Conservation (phyloP, 2,329 filamentous ascomycete species). For the Claviceps africana region DNA sequence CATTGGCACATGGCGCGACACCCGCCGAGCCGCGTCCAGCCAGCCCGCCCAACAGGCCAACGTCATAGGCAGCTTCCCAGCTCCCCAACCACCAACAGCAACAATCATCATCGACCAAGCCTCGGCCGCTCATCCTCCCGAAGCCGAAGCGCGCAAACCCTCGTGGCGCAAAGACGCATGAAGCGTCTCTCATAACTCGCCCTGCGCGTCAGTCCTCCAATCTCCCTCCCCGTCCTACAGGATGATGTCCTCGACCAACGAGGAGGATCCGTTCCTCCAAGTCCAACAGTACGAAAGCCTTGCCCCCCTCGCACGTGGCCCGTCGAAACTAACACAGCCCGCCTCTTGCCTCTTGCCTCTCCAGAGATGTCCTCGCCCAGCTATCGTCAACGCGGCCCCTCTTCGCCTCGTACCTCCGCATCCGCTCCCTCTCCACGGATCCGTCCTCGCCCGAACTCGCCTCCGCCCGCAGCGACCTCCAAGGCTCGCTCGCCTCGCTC, state of each 20-base stretch:
- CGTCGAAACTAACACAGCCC: neutral
- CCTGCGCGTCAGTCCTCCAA: no score
- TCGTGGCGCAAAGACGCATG: neutral
- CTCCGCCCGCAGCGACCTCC: slow-evolving; percentile 58
- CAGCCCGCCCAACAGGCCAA: no score
- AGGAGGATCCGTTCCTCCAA: slow-evolving; percentile 58
- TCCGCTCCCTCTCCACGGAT: slow-evolving; percentile 68
- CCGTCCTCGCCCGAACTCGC: slow-evolving; percentile 71
- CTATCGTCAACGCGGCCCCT: slow-evolving; percentile 70
- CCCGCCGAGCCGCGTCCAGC: no score
- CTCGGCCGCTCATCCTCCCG: no score
- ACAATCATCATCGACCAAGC: no score
- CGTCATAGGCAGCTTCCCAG: no score
- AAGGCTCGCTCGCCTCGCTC: slow-evolving; percentile 49
- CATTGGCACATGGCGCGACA: no score
- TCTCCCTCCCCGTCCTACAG: slow-evolving; percentile 8
- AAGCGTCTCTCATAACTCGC: neutral
- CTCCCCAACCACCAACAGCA: no score
- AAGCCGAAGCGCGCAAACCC: neutral
- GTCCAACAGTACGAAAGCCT: slow-evolving; percentile 46
- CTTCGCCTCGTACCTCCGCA: slow-evolving; percentile 90
- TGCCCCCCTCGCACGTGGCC: neutral
- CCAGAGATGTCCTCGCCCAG: slow-evolving; percentile 68
- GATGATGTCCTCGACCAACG: slow-evolving; percentile 56
- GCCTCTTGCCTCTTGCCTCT: neutral